Base-by-base conservation (phyloP, 805 yeast species). In the Candida nitratophila region DNA sequence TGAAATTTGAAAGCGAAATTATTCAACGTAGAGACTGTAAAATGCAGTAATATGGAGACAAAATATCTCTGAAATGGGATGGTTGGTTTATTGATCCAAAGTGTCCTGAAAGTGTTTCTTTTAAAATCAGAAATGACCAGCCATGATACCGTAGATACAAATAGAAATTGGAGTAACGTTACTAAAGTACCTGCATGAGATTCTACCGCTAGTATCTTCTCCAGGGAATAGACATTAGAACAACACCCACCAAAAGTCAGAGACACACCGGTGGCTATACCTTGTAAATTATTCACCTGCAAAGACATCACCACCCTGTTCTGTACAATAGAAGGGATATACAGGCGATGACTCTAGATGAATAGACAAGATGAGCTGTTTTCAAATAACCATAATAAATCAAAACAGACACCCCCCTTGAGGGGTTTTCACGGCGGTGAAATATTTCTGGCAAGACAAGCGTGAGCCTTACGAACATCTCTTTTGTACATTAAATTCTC, bases 231-330 rank as follows among this genome's bases (percentile, higher is more conserved):
- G 26, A 81, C 89, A 57, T 82, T 85, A 29, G 79, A 64, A 56
- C 93, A 85, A 57, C 93, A 84, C 3, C 90, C 88, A 0, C 86
- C 84, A 54, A 82, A 79, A 12, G 82, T 76, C 29, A 76, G 63
- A 7, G 31, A n/a, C 5, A 32, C 32, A 3, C 38, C 38, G 4
- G 14, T 22, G 4, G 31, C 20, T 26, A 31, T 32, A 15, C 20
- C 35, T 6, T n/a, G 35, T 16, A 16, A 4, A n/a, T 16, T 5
- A 24, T 10, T 10, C 27, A 24, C 27, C 27, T 6, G 27, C 10
- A 24, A 24, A 7, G 27, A 24, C 27, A 24, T 24, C 10, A 6
- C 27, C 10, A 24, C 6, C 10, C 27, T 24, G n/a, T n/a, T n/a
- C n/a, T n/a, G n/a, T n/a, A n/a, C n/a, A n/a, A n/a, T n/a, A n/a